phyloP scores from a whole-genome alignment of 2,329 filamentous ascomycete genomes.

The Colletotrichum tanaceti region DNA sequence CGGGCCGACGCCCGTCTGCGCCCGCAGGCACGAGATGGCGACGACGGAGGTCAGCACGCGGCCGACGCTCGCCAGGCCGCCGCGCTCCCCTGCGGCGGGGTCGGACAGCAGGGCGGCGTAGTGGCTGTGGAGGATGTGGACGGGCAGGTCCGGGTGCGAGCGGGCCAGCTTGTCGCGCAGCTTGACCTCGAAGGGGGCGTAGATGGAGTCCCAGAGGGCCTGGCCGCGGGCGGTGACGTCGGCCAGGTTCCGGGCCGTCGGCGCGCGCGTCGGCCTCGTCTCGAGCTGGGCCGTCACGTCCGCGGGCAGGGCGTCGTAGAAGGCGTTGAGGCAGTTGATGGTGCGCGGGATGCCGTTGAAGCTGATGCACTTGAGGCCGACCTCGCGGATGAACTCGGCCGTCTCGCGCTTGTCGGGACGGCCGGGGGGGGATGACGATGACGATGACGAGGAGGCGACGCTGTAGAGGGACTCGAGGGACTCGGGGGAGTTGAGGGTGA shows the following conservation, averaged over 20 bases:
- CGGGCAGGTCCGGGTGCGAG: constrained; percentile 84
- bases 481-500: constrained; percentile 87
- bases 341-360: constrained; percentile 86
- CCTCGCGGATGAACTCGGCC: constrained; percentile 79
- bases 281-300: constrained; percentile 65
- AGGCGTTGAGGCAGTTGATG: constrained; percentile 84
- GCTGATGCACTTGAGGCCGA: constrained; percentile 81
- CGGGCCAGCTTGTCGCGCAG: constrained; percentile 76
- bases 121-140: constrained; percentile 80
- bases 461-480: constrained; percentile 74
- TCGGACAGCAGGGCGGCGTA: constrained; percentile 81
- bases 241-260: constrained; percentile 65
- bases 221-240: constrained; percentile 68
- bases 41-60: constrained; percentile 78
- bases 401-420: constrained; percentile 50
- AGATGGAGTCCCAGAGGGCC: constrained; percentile 80
- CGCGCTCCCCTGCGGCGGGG: constrained; percentile 63
- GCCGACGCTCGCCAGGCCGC: constrained; percentile 67
- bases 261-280: constrained; percentile 65
- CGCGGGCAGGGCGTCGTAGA: constrained; percentile 71
- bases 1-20: constrained; percentile 84
- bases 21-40: constrained; percentile 78
- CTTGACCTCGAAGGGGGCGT: constrained; percentile 79
- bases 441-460: constrained; percentile 60
- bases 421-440: constrained; percentile 44